Conservation (phyloP, 2,329 filamentous ascomycete species). For the Fusarium tricinctum region DNA sequence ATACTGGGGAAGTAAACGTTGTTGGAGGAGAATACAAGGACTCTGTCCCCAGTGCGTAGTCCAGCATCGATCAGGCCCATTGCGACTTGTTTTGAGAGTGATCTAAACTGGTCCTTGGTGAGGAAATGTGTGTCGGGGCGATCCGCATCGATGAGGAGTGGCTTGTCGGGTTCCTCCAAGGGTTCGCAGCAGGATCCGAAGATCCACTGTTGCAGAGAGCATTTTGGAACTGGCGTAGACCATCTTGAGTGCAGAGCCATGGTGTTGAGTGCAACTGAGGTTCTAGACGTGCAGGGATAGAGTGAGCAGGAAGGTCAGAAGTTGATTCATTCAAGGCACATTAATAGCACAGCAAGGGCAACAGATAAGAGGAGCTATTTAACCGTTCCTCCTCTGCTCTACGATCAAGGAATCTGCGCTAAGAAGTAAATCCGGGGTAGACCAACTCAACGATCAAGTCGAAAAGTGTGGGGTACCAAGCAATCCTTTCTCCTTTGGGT, state of each 20-base stretch:
- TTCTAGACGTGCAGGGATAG: neutral
- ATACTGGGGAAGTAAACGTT: constrained; percentile 78
- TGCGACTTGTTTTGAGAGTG: constrained; percentile 79
- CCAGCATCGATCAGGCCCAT: constrained; percentile 75
- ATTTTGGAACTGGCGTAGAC: constrained; percentile 59
- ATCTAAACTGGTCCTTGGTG: constrained; percentile 73
- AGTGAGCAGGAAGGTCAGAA: neutral
- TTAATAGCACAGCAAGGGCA: neutral
- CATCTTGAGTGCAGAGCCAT: constrained; percentile 66
- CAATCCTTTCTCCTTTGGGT: constrained; percentile 33
- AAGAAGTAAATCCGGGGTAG: constrained; percentile 25
- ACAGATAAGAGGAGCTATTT: constrained; percentile 12
- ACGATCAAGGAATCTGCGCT: neutral
- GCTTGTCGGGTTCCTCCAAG: constrained; percentile 55
- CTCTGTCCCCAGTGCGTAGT: constrained; percentile 74
- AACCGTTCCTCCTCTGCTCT: neutral
- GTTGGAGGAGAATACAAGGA: constrained; percentile 82
- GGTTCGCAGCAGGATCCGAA: constrained; percentile 62
- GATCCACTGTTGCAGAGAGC: constrained; percentile 68
- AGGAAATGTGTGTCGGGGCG: constrained; percentile 76
- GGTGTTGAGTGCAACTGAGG: constrained; percentile 54
- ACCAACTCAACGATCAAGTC: neutral
- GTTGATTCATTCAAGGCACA: neutral
- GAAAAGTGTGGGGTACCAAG: constrained; percentile 25
- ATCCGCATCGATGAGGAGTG: constrained; percentile 73